These are phyloP conservation scores for Tolypocladium ophioglossoides DNA, from an alignment of 2,329 filamentous ascomycete species.

Conservation along the genomic window DNA sequence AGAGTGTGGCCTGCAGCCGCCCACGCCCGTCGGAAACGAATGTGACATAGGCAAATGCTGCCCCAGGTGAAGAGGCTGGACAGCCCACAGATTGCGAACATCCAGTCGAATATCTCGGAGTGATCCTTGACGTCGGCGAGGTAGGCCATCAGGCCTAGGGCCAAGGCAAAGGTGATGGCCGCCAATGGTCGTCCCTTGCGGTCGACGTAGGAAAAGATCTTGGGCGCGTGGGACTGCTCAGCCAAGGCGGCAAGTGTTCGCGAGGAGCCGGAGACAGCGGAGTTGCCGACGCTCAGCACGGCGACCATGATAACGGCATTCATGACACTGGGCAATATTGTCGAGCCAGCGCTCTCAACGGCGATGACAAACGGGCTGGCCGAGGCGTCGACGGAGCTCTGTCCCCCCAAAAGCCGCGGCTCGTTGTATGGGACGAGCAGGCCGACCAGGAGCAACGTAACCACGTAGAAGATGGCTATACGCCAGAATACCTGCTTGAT, in stretches of 20 bases:
- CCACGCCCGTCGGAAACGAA: slow-evolving; percentile 81
- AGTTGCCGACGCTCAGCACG: slow-evolving; percentile 85
- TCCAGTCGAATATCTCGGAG: slow-evolving; percentile 63
- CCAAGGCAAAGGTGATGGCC: slow-evolving; percentile 57
- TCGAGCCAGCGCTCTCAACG: slow-evolving; percentile 74
- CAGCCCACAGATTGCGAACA: slow-evolving; percentile 63
- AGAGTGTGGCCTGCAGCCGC: slow-evolving; percentile 53
- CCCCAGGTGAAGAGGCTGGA: slow-evolving; percentile 71
- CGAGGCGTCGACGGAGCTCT: slow-evolving; percentile 51
- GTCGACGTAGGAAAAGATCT: slow-evolving; percentile 70
- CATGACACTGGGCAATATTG: slow-evolving; percentile 76
- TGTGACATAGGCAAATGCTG: slow-evolving; percentile 78
- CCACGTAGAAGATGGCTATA: slow-evolving; percentile 81
- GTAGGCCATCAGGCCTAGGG: slow-evolving; percentile 62
- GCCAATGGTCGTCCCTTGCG: slow-evolving; percentile 69
- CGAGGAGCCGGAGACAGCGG: slow-evolving; percentile 81
- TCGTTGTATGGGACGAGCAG: slow-evolving; percentile 71
- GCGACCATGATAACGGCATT: slow-evolving; percentile 91
- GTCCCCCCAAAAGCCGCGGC: slow-evolving; percentile 44
- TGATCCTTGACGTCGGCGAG: slow-evolving; percentile 56
- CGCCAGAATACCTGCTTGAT: slow-evolving; percentile 95
- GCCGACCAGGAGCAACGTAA: slow-evolving; percentile 71
- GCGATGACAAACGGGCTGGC: slow-evolving; percentile 92
- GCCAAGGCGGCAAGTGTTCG: slow-evolving; percentile 83
- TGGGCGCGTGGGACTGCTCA: slow-evolving; percentile 76